phyloP scores from a whole-genome alignment of 1,139 yeast genomes.

The Kazachstania sp. region DNA sequence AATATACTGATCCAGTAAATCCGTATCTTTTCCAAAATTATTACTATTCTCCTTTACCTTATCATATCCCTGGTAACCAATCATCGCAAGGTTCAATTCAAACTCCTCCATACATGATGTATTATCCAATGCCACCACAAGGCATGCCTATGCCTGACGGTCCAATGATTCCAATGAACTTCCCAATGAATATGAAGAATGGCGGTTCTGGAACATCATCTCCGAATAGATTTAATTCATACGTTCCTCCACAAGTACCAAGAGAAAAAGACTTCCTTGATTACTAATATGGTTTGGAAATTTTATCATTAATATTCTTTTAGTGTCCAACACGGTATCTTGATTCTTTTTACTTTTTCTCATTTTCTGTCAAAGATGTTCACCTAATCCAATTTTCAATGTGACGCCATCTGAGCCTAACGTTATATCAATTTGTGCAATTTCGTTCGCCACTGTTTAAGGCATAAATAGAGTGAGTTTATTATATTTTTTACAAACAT shows the following conservation, averaged over 20 bases:
- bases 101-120: slow-evolving; percentile 26
- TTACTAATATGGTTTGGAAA: background rate
- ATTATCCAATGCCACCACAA: slow-evolving; percentile 29
- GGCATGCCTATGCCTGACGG: slow-evolving; percentile 14
- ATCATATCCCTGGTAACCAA: slow-evolving; percentile 22
- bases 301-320: background rate
- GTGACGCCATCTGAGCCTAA: no score
- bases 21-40: slow-evolving; percentile 27
- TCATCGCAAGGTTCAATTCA: slow-evolving; percentile 17
- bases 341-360: no score
- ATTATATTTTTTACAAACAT: no score
- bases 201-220: background rate
- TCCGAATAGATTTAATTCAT: background rate
- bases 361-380: no score
- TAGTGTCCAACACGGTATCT: no score
- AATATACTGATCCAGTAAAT: slow-evolving; percentile 17
- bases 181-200: slow-evolving; percentile 1
- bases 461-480: no score
- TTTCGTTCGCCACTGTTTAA: no score
- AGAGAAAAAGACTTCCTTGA: slow-evolving; percentile 3
- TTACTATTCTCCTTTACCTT: slow-evolving; percentile 27
- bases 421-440: no score
- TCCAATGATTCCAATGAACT: slow-evolving; percentile 3
- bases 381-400: no score
- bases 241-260: background rate